Conservation (phyloP, 2,329 filamentous ascomycete genomes). For the Aspergillus sclerotialis region DNA sequence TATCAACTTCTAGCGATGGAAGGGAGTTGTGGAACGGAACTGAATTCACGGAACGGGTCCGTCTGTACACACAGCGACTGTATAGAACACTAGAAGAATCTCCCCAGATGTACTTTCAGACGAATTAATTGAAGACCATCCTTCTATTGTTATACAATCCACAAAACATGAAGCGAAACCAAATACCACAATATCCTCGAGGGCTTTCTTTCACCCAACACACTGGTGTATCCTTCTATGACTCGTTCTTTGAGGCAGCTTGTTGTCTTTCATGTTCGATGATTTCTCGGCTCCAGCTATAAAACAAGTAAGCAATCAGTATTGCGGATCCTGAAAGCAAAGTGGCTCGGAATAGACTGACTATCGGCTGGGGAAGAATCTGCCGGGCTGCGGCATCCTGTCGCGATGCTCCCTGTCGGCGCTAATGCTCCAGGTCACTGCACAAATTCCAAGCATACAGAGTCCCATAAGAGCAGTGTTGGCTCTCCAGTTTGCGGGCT, state of each 20-base stretch:
- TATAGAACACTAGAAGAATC: conserved; percentile 32
- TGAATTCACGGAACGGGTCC: conserved; percentile 38
- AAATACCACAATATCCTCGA: conserved; percentile 15
- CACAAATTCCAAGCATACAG: conserved; percentile 61
- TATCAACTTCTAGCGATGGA: conserved; percentile 23
- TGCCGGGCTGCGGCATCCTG: conserved; percentile 66
- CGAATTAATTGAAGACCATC: conserved; percentile 26
- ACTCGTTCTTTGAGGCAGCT: conserved; percentile 37
- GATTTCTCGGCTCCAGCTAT: conserved; percentile 66
- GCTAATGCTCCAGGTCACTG: conserved; percentile 63
- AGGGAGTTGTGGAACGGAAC: conserved; percentile 39
- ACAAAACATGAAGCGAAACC: conserved; percentile 27
- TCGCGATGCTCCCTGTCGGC: conserved; percentile 66
- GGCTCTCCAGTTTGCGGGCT: conserved; percentile 87
- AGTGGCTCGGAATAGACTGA: conserved; percentile 42
- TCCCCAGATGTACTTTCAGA: conserved; percentile 29
- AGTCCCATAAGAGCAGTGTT: conserved; percentile 76
- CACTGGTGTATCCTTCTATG: conserved; percentile 20
- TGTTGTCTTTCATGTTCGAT: conserved; percentile 56
- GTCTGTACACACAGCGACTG: conserved; percentile 37
- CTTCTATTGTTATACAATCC: conserved; percentile 33
- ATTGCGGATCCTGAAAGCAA: conserved; percentile 3
- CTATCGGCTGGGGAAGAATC: conserved; percentile 81
- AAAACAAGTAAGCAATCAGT: conserved; percentile 11
- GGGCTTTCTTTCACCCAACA: conserved; percentile 6